phyloP scores from a whole-genome alignment of 2,329 filamentous ascomycete species.

The Mycosphaerelloides madeirae region DNA sequence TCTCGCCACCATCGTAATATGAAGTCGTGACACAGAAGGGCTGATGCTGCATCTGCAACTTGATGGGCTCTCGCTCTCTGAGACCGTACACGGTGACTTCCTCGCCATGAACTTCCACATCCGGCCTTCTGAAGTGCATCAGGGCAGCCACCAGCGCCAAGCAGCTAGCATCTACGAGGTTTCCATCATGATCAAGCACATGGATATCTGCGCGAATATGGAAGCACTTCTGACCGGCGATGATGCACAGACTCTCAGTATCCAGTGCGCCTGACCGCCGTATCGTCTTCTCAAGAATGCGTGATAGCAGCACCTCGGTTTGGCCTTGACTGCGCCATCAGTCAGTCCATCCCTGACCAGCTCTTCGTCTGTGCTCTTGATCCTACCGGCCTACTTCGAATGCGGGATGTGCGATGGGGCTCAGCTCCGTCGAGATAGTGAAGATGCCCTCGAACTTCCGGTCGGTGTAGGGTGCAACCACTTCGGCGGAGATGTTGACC shows the following conservation, averaged over 20 bases:
- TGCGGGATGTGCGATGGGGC: constrained; percentile 83
- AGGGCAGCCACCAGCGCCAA: constrained; percentile 82
- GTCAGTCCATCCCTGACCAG: constrained; percentile 52
- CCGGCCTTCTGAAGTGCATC: constrained; percentile 85
- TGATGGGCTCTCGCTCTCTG: constrained; percentile 83
- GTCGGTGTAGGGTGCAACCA: constrained; percentile 78
- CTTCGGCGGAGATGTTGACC: constrained; percentile 80
- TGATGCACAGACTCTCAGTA: constrained; percentile 89
- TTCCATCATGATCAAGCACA: constrained; percentile 85
- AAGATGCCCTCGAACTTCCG: constrained; percentile 94
- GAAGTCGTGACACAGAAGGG: constrained; percentile 88
- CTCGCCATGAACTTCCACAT: constrained; percentile 81
- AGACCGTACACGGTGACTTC: constrained; percentile 77
- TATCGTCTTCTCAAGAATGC: constrained; percentile 88
- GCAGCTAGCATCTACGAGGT: constrained; percentile 79
- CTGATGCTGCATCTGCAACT: constrained; percentile 84
- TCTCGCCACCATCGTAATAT: constrained; percentile 68
- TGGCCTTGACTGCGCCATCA: constrained; percentile 47
- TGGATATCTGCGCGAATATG: constrained; percentile 87
- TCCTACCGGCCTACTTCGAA: constrained; percentile 75
- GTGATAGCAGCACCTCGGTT: constrained; percentile 75
- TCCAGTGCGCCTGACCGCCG: constrained; percentile 88
- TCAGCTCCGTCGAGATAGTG: constrained; percentile 84
- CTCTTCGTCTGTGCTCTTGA: constrained; percentile 24
- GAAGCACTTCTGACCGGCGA: constrained; percentile 89